Evolutionary conservation across 192 early-diverging fungal species (phyloP), one percentile per base, ranked within the genome.

Genomic region (Entomortierella beljakovae): DNA sequence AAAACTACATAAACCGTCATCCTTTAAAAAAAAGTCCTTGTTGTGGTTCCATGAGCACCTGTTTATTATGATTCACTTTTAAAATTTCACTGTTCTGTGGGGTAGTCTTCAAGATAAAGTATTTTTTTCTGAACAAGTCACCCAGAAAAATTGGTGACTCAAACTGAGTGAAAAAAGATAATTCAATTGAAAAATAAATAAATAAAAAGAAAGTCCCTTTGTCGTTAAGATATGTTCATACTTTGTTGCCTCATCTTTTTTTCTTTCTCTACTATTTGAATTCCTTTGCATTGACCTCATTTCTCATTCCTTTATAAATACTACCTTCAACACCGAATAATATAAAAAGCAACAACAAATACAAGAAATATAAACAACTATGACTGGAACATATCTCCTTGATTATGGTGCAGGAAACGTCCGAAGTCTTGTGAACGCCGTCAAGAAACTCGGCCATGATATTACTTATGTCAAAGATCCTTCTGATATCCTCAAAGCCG

Each of bases 351-450:
- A n/a, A n/a, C n/a, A n/a, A n/a, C n/a, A n/a, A n/a, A 40, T 40
- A 40, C 37, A 6, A 32, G 43, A 26, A 53, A 67, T 32, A 38
- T 43, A 6, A 33, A 63, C 0, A 52, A 57, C 18, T 33, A 89
- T 89, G 88, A 58, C 73, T 28, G 86, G 85, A 42, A 76, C 89
- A 68, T 96, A 91, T 80, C 86, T 99, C 33, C 89, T 99, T 43
- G 98, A 99, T 88, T 99, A 99, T 85, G 98, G 98, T 26, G 98
- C 98, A n/a, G 98, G 98, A 31, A 99, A 99, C 82, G 97, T 99
- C 52, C 95, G 96, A 56, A 96, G 94, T 61, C 85, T 99, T 58
- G 87, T 97, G 57, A 99, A 99, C 64, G 97, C 97, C 1, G 93
- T 99, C 53, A 86, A 92, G 61, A 83, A 89, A 68, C 87, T 98